Evolutionary conservation across 176 grass and related monocot genomes (phyloP).

Genomic region (Olyra latifolia): DNA sequence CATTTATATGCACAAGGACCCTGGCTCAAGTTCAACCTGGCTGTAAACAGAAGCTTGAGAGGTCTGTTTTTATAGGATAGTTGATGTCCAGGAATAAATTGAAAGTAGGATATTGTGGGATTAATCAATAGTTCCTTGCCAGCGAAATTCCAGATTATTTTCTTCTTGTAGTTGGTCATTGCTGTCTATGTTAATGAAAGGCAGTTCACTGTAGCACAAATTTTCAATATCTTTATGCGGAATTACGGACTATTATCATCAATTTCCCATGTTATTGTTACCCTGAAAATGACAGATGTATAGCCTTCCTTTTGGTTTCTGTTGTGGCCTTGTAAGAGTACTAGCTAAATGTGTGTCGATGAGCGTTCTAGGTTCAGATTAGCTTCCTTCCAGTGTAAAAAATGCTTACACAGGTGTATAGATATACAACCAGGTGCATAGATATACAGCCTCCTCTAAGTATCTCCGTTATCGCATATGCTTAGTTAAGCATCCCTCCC

Average conservation of each 20-base stretch:
- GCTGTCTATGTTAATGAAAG: background rate
- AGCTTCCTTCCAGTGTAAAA: too few relatives aligned
- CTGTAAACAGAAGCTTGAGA: background rate
- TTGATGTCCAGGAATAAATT: background rate
- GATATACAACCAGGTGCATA: too few relatives aligned
- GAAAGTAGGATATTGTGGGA: background rate
- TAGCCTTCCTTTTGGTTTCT: background rate
- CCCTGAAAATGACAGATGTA: background rate
- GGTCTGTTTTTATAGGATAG: background rate
- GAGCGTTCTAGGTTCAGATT: conserved; percentile 2
- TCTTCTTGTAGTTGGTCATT: background rate
- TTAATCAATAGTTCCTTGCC: background rate
- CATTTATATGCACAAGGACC: background rate
- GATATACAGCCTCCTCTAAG: too few relatives aligned
- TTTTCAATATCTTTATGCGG: background rate
- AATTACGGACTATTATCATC: background rate
- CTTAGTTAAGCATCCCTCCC: too few relatives aligned
- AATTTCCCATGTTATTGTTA: background rate
- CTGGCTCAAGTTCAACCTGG: background rate
- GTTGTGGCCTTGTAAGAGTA: background rate
- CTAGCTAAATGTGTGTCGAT: background rate
- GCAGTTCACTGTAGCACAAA: background rate
- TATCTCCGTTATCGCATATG: too few relatives aligned
- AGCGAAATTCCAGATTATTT: background rate
- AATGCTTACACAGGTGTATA: too few relatives aligned